These are phyloP conservation scores for Remersonia thermophila DNA, from an alignment of 2,329 filamentous ascomycete species.

Conservation along the genomic window DNA sequence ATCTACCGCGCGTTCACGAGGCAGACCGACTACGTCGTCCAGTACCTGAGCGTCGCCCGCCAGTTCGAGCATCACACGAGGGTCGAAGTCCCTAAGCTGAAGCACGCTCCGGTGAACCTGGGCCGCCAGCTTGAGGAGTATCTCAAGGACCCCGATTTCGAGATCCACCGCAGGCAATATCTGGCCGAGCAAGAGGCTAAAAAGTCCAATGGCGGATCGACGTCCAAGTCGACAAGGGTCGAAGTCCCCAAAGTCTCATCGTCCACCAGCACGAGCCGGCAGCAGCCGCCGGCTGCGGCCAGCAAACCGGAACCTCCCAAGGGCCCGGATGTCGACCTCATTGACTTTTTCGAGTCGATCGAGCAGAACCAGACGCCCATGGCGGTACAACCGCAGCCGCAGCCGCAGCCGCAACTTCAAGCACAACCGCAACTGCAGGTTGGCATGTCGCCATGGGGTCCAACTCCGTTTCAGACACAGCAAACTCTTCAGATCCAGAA, in stretches of 20 bases:
- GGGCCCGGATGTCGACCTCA: conserved; percentile 63
- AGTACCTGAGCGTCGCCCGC: conserved; percentile 75
- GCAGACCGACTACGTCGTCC: conserved; percentile 86
- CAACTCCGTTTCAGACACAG: conserved; percentile 24
- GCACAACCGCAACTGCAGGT: conserved; percentile 21
- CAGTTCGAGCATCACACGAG: conserved; percentile 87
- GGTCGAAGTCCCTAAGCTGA: conserved; percentile 89
- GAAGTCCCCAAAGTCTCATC: conserved; percentile 20
- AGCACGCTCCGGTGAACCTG: conserved; percentile 88
- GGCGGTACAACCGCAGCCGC: conserved; percentile 32
- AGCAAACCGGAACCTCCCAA: conserved; percentile 39
- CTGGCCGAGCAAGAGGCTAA: conserved; percentile 71
- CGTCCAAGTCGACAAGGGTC: conserved; percentile 14
- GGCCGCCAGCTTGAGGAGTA: conserved; percentile 88
- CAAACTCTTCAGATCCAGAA: conserved; percentile 28
- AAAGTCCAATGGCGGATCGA: conserved; percentile 33
- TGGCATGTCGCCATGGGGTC: conserved; percentile 28
- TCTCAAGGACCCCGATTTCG: conserved; percentile 86
- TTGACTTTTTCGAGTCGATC: conserved; percentile 91
- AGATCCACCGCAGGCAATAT: conserved; percentile 84
- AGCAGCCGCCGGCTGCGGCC: conserved; percentile 20
- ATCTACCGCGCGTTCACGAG: conserved; percentile 88
- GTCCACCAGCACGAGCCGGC: conserved; percentile 21
- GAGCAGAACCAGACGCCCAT: conserved; percentile 75
- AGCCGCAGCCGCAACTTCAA: conserved; percentile 25